Evolutionary conservation across 2,329 filamentous ascomycete genomes (phyloP).

Genomic region (Fusarium tricinctum): DNA sequence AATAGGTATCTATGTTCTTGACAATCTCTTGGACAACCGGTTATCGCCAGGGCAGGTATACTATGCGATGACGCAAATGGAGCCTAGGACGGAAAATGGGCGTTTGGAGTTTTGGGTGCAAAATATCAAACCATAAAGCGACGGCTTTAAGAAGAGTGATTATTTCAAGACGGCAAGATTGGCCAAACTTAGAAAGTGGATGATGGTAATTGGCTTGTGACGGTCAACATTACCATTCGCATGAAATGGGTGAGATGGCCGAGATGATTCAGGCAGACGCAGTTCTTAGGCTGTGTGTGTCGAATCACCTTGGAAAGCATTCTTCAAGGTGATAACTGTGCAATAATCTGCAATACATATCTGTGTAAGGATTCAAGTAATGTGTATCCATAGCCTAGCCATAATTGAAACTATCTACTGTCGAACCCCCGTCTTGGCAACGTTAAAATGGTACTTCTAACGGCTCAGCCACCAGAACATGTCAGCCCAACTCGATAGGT

Average conservation of each 20-base stretch:
- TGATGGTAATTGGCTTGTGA: constrained; percentile 36
- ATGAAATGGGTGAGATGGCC: constrained; percentile 4
- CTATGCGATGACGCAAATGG: constrained; percentile 9
- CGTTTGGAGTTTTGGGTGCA: constrained; percentile 47
- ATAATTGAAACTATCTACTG: constrained; percentile 17
- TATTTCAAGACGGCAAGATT: constrained; percentile 23
- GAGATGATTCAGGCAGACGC: constrained; percentile 19
- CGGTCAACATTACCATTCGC: constrained; percentile 28
- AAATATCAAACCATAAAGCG: constrained; percentile 21
- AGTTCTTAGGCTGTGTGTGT: not conserved
- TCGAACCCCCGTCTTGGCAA: constrained; percentile 26
- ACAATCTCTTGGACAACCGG: not conserved
- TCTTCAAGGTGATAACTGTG: not conserved
- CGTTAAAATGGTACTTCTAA: constrained; percentile 17
- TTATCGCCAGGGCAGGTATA: not conserved
- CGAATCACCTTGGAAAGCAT: not conserved
- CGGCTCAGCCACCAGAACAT: constrained; percentile 31
- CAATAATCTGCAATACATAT: not conserved
- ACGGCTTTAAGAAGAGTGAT: constrained; percentile 16
- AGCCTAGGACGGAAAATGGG: constrained; percentile 20
- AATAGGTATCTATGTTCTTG: constrained; percentile 2
- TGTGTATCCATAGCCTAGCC: constrained; percentile 2
- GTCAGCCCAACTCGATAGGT: not conserved
- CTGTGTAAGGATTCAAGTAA: not conserved
- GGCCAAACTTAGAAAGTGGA: constrained; percentile 15